Conservation (phyloP, 306 rosid species). For the Urtica urens region DNA sequence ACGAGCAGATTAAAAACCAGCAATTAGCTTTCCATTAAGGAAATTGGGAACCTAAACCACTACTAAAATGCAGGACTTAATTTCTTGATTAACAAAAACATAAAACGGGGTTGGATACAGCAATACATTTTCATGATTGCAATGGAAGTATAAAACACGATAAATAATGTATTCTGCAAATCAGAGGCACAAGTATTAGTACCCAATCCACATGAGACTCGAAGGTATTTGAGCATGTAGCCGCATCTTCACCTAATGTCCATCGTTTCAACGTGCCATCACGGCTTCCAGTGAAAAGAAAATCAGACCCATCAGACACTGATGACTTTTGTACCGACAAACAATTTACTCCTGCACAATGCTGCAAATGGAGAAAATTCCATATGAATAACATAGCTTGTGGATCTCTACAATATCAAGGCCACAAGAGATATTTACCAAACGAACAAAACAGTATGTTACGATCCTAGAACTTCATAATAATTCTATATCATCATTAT, state of each 20-base stretch:
- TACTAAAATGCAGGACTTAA: not conserved
- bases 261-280: constrained; percentile 96
- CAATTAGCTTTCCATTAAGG: constrained; percentile 2
- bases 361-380: constrained; percentile 48
- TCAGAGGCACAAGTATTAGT: constrained; percentile 7
- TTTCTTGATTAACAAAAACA: too few relatives aligned
- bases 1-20: constrained; percentile 19
- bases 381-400: constrained; percentile 6
- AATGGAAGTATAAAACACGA: too few relatives aligned
- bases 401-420: constrained; percentile 7
- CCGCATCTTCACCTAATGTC: constrained; percentile 55
- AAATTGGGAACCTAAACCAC: not conserved
- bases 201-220: constrained; percentile 99
- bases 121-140: not conserved
- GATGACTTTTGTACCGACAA: constrained; percentile 52
- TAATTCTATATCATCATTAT: too few relatives aligned
- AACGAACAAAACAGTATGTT: too few relatives aligned
- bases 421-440: too few relatives aligned
- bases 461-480: too few relatives aligned
- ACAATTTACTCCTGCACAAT: constrained; percentile 91
- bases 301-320: constrained; percentile 50
- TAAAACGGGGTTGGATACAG: too few relatives aligned
- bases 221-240: constrained; percentile 79
- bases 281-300: constrained; percentile 90
- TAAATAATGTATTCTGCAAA: not conserved